Conservation (phyloP, 148 eudicot species). For the Arctostaphylos glauca region DNA sequence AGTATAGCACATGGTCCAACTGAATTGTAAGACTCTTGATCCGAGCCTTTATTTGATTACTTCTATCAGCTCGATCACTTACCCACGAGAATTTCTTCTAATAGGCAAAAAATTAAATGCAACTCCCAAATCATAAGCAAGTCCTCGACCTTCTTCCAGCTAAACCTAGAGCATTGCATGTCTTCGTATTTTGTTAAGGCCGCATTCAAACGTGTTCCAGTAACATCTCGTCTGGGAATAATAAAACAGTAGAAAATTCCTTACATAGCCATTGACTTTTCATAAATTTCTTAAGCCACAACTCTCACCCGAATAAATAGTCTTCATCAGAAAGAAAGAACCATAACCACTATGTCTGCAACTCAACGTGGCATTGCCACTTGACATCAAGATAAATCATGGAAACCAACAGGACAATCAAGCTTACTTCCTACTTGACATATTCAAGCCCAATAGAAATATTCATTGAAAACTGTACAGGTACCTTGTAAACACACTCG, state of each 20-base stretch:
- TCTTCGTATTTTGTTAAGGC: no score
- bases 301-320: no score
- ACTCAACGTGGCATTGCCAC: not conserved
- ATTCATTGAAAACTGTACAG: not conserved
- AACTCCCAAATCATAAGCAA: not conserved
- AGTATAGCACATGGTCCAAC: not conserved
- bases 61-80: not conserved
- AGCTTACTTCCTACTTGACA: not conserved
- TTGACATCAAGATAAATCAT: not conserved
- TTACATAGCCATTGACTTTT: not conserved
- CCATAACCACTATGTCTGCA: not conserved
- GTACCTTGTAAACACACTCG: constrained; percentile 95
- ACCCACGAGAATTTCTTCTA: not conserved
- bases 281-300: not conserved
- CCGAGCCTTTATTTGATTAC: not conserved
- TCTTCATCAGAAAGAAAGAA: not conserved
- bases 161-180: not conserved
- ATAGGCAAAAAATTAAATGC: not conserved
- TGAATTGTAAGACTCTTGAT: not conserved
- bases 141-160: not conserved
- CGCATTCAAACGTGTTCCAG: not conserved
- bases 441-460: not conserved
- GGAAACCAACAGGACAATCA: not conserved
- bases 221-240: not conserved
- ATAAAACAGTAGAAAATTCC: not conserved